Evolutionary conservation across 2,329 filamentous ascomycete genomes (phyloP).

Genomic region (Talaromyces sp.): DNA sequence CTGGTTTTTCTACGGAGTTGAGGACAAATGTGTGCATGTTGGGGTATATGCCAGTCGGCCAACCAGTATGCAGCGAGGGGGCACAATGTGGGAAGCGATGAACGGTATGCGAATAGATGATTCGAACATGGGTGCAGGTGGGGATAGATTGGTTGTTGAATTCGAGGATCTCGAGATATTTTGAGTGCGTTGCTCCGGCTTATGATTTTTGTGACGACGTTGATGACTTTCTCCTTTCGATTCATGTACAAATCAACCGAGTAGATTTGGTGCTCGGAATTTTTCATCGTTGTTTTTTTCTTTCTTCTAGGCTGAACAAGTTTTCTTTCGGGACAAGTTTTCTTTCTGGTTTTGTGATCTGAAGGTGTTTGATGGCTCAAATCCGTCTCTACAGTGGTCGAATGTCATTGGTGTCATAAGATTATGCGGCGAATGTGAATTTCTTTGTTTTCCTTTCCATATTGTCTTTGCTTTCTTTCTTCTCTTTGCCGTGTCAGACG

Average conservation of each 20-base stretch:
- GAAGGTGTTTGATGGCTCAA: not conserved
- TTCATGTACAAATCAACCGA: conserved; percentile 14
- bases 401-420: not conserved
- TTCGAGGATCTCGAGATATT: conserved; percentile 52
- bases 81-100: conserved; percentile 39
- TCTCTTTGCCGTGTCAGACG: not conserved
- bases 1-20: conserved; percentile 60
- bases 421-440: not conserved
- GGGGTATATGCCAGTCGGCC: conserved; percentile 58
- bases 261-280: not conserved
- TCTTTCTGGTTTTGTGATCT: not conserved
- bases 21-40: conserved; percentile 56
- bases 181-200: conserved; percentile 25
- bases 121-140: conserved; percentile 22
- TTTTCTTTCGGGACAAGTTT: not conserved
- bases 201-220: conserved; percentile 13
- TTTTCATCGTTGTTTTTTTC: conserved; percentile 4
- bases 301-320: not conserved
- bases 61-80: conserved; percentile 43
- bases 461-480: not conserved
- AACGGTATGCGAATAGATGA: conserved; percentile 30
- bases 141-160: conserved; percentile 46
- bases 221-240: conserved; percentile 15
- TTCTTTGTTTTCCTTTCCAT: not conserved
- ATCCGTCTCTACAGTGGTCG: not conserved